Conservation (phyloP, 2,329 filamentous ascomycete species). For the Cryphonectria radicalis region DNA sequence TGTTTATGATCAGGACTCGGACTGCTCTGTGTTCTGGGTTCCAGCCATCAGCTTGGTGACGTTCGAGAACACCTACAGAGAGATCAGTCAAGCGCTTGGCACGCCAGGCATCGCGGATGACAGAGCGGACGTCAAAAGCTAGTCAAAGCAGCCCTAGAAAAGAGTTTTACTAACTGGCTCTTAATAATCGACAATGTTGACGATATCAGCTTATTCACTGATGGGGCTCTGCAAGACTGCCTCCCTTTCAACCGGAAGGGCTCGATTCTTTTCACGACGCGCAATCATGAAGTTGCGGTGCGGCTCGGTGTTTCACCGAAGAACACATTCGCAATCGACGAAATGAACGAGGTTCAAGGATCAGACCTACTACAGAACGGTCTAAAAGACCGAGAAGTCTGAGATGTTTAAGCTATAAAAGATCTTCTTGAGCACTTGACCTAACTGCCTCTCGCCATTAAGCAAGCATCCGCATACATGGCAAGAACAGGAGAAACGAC, state of each 20-base stretch:
- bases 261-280: slow-evolving; percentile 39
- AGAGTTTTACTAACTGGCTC: neutral
- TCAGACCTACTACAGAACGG: neutral
- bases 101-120: slow-evolving; percentile 38
- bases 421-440: slow-evolving; percentile 34
- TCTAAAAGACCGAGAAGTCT: neutral
- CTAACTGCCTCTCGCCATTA: slow-evolving; percentile 42
- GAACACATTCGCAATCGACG: slow-evolving; percentile 32
- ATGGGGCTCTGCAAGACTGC: slow-evolving; percentile 32
- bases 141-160: slow-evolving; percentile 36
- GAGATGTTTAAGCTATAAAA: neutral
- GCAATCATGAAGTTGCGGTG: slow-evolving; percentile 29
- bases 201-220: slow-evolving; percentile 26
- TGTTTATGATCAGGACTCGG: slow-evolving; percentile 32
- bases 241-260: slow-evolving; percentile 39
- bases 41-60: slow-evolving; percentile 35
- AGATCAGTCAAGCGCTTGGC: slow-evolving; percentile 38
- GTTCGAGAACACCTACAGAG: slow-evolving; percentile 42
- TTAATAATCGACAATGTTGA: neutral
- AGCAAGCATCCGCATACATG: slow-evolving; percentile 43
- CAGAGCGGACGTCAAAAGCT: slow-evolving; percentile 42
- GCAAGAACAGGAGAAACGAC: slow-evolving; percentile 34
- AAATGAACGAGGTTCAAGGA: neutral
- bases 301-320: slow-evolving; percentile 25
- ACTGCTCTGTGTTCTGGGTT: slow-evolving; percentile 48